Evolutionary conservation across 2,329 filamentous ascomycete genomes (phyloP).

Genomic region (Paraphoma sp.): DNA sequence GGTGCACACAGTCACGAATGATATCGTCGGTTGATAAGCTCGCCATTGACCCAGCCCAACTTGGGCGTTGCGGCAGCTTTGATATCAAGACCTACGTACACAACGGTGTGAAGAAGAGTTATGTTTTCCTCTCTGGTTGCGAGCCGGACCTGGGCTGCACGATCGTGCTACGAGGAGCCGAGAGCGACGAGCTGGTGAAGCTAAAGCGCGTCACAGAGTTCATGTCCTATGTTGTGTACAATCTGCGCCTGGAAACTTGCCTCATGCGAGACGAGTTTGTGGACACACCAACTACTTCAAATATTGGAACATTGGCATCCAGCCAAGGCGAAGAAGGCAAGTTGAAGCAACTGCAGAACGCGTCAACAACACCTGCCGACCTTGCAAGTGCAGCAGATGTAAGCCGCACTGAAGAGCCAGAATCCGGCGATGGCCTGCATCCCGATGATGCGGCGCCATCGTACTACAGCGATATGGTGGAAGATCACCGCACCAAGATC

Average conservation of each 20-base stretch:
- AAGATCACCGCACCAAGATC: slow-evolving; percentile 90
- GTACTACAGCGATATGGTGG: slow-evolving; percentile 94
- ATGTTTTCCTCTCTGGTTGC: slow-evolving; percentile 92
- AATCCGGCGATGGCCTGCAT: slow-evolving; percentile 41
- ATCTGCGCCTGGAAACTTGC: slow-evolving; percentile 92
- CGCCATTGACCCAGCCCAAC: slow-evolving; percentile 73
- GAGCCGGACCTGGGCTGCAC: slow-evolving; percentile 91
- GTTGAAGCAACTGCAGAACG: background rate
- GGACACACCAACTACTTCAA: slow-evolving; percentile 71
- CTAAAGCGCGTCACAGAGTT: slow-evolving; percentile 97
- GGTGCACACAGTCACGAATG: slow-evolving; percentile 89
- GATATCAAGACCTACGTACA: slow-evolving; percentile 96
- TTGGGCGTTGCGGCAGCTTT: slow-evolving; percentile 84
- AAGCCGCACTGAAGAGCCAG: background rate
- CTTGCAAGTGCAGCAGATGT: background rate
- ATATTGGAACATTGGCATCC: slow-evolving; percentile 44
- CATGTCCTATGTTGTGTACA: slow-evolving; percentile 99
- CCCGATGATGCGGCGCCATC: slow-evolving; percentile 84
- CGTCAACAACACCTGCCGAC: too few species aligned
- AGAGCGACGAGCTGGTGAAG: slow-evolving; percentile 71
- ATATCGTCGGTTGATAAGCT: slow-evolving; percentile 96
- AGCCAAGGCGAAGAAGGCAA: slow-evolving; percentile 19
- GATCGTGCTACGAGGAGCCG: slow-evolving; percentile 85
- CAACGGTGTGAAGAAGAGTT: slow-evolving; percentile 85
- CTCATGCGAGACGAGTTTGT: slow-evolving; percentile 93